phyloP scores from a whole-genome alignment of 805 yeast species.

The Ogataea chonburiensis region DNA sequence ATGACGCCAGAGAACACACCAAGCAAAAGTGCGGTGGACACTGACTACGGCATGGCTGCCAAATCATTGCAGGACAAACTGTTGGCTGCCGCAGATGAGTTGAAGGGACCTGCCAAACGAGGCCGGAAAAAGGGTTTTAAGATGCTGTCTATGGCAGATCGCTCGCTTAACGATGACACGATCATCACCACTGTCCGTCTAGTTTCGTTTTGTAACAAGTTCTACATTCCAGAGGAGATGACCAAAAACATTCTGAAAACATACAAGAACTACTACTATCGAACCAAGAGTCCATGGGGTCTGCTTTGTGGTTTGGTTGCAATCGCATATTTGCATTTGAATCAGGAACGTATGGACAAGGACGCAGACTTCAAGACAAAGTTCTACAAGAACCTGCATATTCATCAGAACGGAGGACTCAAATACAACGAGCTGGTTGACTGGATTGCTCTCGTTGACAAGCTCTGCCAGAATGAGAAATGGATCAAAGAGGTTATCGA shows the following conservation, averaged over 20 bases:
- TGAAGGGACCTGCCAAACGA: slow-evolving; percentile 11
- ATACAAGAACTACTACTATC: slow-evolving; percentile 48
- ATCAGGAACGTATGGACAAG: slow-evolving; percentile 43
- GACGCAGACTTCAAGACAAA: slow-evolving; percentile 50
- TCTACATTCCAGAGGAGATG: slow-evolving; percentile 55
- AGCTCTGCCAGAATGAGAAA: slow-evolving; percentile 51
- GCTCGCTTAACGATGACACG: slow-evolving; percentile 12
- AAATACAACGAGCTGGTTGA: slow-evolving; percentile 47
- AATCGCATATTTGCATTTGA: slow-evolving; percentile 55
- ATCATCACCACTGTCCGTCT: slow-evolving; percentile 39
- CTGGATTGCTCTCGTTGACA: slow-evolving; percentile 54
- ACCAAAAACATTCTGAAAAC: slow-evolving; percentile 51
- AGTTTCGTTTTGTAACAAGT: slow-evolving; percentile 56
- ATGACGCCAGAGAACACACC: slow-evolving; percentile 26
- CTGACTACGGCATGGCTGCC: slow-evolving; percentile 8
- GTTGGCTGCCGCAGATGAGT: slow-evolving; percentile 19
- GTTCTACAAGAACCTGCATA: slow-evolving; percentile 50
- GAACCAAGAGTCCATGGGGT: slow-evolving; percentile 65
- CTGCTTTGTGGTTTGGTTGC: slow-evolving; percentile 65
- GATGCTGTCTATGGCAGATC: slow-evolving; percentile 15
- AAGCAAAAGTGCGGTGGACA: background rate
- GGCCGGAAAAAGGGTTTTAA: slow-evolving; percentile 20
- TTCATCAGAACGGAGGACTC: slow-evolving; percentile 53
- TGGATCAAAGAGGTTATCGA: slow-evolving; percentile 56
- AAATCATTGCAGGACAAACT: slow-evolving; percentile 20